These are phyloP conservation scores for Chlorella sorokiniana DNA, from an alignment of 139 green algal genomes.

Conservation along the genomic window DNA sequence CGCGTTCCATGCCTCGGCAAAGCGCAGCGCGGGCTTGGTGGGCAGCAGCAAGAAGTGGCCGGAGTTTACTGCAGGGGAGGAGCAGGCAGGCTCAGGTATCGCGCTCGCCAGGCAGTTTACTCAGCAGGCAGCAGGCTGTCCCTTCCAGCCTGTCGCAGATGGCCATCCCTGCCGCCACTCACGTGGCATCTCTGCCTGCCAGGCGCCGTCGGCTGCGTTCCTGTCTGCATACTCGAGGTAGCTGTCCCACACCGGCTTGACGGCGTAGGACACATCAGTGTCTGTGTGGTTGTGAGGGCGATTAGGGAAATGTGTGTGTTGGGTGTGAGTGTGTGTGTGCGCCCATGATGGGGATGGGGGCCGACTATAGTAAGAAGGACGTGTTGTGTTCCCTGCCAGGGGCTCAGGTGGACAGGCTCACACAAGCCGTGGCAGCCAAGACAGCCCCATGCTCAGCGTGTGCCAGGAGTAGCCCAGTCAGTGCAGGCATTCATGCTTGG, in stretches of 20 bases:
- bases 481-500: neutral
- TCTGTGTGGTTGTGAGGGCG: conserved; percentile 1
- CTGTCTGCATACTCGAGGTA: neutral
- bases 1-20: neutral
- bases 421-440: no score
- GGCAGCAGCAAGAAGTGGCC: conserved; percentile 25
- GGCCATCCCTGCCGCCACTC: neutral
- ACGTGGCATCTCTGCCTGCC: conserved; percentile 13
- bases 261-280: neutral
- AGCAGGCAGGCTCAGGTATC: neutral
- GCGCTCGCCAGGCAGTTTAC: neutral
- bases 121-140: neutral
- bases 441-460: no score
- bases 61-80: conserved; percentile 3
- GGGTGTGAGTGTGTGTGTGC: no score
- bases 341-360: no score
- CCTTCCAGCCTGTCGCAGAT: neutral
- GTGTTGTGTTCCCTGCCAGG: no score
- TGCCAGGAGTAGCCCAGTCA: neutral
- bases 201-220: neutral
- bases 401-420: no score
- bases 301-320: no score
- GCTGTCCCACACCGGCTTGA: conserved; percentile 20
- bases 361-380: no score
- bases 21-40: neutral